Conservation (phyloP, 805 yeast species). For the Cyberlindnera japonica region DNA sequence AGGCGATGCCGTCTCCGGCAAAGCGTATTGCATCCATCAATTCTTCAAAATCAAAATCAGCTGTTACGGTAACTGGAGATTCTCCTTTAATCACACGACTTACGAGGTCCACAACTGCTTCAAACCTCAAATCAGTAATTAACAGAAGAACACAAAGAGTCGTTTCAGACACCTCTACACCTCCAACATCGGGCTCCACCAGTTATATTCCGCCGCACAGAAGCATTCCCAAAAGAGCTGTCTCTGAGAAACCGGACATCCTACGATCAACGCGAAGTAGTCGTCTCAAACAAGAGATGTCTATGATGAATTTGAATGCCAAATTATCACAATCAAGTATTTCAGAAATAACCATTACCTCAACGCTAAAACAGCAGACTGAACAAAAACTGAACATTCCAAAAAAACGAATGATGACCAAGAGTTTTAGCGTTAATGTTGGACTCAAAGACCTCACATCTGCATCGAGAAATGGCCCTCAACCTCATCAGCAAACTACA, state of each 20-base stretch:
- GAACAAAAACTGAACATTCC: constrained; percentile 11
- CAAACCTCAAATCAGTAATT: constrained; percentile 12
- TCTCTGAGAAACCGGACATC: constrained; percentile 14
- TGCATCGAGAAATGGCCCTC: constrained; percentile 4
- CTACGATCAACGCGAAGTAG: constrained; percentile 21
- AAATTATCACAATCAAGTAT: constrained; percentile 1
- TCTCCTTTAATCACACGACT: constrained; percentile 24
- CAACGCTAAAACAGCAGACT: background rate
- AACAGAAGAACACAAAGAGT: constrained; percentile 1
- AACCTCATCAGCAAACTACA: background rate
- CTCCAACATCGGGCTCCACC: background rate
- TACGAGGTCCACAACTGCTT: constrained; percentile 26
- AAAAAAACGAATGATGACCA: constrained; percentile 18
- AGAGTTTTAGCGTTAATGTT: constrained; percentile 20
- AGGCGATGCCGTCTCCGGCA: constrained; percentile 9
- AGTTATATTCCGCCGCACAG: constrained; percentile 8
- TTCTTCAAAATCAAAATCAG: constrained; percentile 1
- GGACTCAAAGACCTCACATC: constrained; percentile 17
- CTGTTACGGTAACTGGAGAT: constrained; percentile 10
- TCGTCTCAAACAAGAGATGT: constrained; percentile 20
- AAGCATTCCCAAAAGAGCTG: constrained; percentile 11
- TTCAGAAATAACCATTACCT: background rate
- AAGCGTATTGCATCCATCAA: constrained; percentile 14
- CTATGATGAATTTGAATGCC: constrained; percentile 11
- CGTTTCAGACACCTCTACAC: constrained; percentile 6